Percentiles rank a stretch among this genome's conserved stretches.
These are phyloP conservation scores for Wickerhamiella qilinensis DNA, from an alignment of 805 yeast species.

Conservation along the genomic window DNA sequence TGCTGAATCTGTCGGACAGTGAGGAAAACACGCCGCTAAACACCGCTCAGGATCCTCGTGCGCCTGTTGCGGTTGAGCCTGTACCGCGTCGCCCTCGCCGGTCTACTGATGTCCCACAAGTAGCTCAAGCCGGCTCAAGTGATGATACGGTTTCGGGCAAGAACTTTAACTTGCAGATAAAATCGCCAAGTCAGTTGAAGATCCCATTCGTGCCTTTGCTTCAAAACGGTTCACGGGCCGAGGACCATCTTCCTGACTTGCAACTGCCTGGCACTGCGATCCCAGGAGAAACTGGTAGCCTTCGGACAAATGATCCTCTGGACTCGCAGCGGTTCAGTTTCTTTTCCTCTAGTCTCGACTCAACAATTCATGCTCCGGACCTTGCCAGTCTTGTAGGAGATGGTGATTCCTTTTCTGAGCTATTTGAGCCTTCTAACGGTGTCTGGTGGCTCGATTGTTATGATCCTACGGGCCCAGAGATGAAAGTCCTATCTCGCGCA, in stretches of 20 bases:
- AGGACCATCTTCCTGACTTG: slow-evolving; percentile 4
- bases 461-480: slow-evolving; percentile 88
- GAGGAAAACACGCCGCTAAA: not conserved
- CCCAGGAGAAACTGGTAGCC: not conserved
- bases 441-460: slow-evolving; percentile 95
- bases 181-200: slow-evolving; percentile 7
- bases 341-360: slow-evolving; percentile 67
- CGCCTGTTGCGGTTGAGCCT: not conserved
- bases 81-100: not conserved
- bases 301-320: not conserved
- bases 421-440: slow-evolving; percentile 56
- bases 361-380: slow-evolving; percentile 80
- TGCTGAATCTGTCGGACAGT: slow-evolving; percentile 8
- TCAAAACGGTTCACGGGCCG: not conserved
- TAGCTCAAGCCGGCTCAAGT: not conserved
- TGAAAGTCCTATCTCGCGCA: slow-evolving; percentile 81
- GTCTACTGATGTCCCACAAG: not conserved
- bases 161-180: slow-evolving; percentile 1
- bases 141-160: not conserved
- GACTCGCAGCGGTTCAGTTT: slow-evolving; percentile 60
- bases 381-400: slow-evolving; percentile 51
- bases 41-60: not conserved
- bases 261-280: slow-evolving; percentile 1
- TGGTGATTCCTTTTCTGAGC: slow-evolving; percentile 46
- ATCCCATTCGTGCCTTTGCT: slow-evolving; percentile 3